Conservation (phyloP, 2,329 filamentous ascomycete genomes). For the Trichoderma hamatum region DNA sequence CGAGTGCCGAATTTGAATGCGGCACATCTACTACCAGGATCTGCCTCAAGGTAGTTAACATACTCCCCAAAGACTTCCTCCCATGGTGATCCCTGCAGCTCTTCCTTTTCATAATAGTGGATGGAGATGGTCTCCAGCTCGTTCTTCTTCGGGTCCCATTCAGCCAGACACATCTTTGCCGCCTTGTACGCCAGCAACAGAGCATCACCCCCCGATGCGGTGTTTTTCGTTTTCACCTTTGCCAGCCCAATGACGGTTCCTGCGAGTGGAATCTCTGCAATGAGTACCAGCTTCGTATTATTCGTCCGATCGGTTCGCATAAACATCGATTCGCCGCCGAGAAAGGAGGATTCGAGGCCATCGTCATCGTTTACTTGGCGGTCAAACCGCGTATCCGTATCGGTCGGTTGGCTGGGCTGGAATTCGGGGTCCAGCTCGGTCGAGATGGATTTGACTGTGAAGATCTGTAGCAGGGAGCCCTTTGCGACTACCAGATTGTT, state of each 20-base stretch:
- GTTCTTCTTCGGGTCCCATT: slow-evolving; percentile 85
- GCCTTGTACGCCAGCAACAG: slow-evolving; percentile 84
- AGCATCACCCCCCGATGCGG: slow-evolving; percentile 79
- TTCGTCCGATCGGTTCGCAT: slow-evolving; percentile 65
- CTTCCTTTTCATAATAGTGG: slow-evolving; percentile 97
- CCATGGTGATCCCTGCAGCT: slow-evolving; percentile 81
- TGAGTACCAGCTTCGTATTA: slow-evolving; percentile 77
- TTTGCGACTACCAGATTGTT: slow-evolving; percentile 90
- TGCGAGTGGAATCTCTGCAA: slow-evolving; percentile 80
- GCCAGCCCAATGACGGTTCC: slow-evolving; percentile 84
- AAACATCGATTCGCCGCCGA: slow-evolving; percentile 64
- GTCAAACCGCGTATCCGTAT: slow-evolving; percentile 53
- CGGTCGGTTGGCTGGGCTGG: slow-evolving; percentile 41
- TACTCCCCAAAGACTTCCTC: slow-evolving; percentile 73
- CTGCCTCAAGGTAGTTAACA: slow-evolving; percentile 80
- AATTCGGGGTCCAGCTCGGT: slow-evolving; percentile 61
- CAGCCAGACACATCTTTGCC: slow-evolving; percentile 88
- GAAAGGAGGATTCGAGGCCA: slow-evolving; percentile 67
- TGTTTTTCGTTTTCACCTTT: slow-evolving; percentile 71
- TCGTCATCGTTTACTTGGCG: slow-evolving; percentile 61
- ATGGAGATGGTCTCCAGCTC: slow-evolving; percentile 87
- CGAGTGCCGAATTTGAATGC: slow-evolving; percentile 89
- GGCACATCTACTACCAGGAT: slow-evolving; percentile 90
- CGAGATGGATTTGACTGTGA: slow-evolving; percentile 69
- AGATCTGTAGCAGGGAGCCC: slow-evolving; percentile 91